These are phyloP conservation scores for Ophiocordyceps unilateralis DNA, from an alignment of 2,329 filamentous ascomycete species.

Conservation along the genomic window DNA sequence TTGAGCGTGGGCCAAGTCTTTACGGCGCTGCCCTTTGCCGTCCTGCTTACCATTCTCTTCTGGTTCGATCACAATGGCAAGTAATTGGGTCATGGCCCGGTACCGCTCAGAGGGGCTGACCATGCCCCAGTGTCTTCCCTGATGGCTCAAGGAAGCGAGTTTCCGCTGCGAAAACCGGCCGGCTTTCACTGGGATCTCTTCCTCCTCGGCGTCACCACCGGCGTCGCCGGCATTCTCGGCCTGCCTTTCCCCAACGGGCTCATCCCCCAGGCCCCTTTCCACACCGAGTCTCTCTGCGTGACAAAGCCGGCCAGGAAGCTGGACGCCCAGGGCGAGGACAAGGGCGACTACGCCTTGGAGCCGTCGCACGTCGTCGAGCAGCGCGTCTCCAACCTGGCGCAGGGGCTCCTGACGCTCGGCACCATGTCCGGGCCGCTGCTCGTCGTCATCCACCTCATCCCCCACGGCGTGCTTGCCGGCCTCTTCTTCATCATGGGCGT, in stretches of 20 bases:
- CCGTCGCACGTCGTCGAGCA: slow-evolving; percentile 57
- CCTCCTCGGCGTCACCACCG: slow-evolving; percentile 62
- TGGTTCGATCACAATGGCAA: slow-evolving; percentile 80
- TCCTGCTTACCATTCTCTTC: slow-evolving; percentile 70
- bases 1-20: slow-evolving; percentile 58
- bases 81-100: slow-evolving; percentile 2
- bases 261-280: slow-evolving; percentile 70
- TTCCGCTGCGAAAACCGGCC: slow-evolving; percentile 62
- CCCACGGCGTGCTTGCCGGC: slow-evolving; percentile 62
- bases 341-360: slow-evolving; percentile 35
- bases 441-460: slow-evolving; percentile 58
- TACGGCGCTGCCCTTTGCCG: slow-evolving; percentile 69
- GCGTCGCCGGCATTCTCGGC: slow-evolving; percentile 56
- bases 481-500: slow-evolving; percentile 77
- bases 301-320: slow-evolving; percentile 34
- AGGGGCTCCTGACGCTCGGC: slow-evolving; percentile 60
- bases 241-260: slow-evolving; percentile 71
- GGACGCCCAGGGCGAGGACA: slow-evolving; percentile 35
- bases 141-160: slow-evolving; percentile 70
- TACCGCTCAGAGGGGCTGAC: neutral
- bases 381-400: slow-evolving; percentile 59
- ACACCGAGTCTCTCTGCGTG: slow-evolving; percentile 63
- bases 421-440: slow-evolving; percentile 65
- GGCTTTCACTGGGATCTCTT: slow-evolving; percentile 80
- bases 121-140: slow-evolving; percentile 50